Percentiles rank a stretch among this genome's conserved stretches.
Evolutionary conservation across 78 protist genomes (phyloP).

Genomic region (Dictyostelium brefeldianum): DNA sequence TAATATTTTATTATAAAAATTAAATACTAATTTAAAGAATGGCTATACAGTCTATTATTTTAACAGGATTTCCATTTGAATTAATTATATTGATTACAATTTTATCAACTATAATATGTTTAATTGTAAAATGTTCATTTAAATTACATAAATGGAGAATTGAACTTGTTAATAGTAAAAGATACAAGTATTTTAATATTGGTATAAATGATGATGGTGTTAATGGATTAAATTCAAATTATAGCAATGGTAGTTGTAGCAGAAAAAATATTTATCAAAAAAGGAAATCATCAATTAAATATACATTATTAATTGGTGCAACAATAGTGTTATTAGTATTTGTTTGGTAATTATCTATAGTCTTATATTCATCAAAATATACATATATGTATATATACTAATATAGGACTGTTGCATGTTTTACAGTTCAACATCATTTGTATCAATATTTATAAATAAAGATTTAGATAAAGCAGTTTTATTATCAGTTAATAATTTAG

Average conservation of each 20-base stretch:
- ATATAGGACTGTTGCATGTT: too few relatives aligned
- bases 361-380: too few relatives aligned
- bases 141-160: neutral
- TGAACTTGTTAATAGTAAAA: too few relatives aligned
- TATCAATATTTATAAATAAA: conserved; percentile 32
- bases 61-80: conserved; percentile 64
- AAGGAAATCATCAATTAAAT: neutral
- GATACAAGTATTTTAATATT: too few relatives aligned
- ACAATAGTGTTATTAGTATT: conserved; percentile 19
- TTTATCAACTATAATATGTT: neutral
- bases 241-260: too few relatives aligned
- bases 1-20: neutral
- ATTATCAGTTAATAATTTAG: conserved; percentile 32
- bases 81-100: neutral
- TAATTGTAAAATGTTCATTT: neutral
- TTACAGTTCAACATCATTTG: conserved; percentile 10
- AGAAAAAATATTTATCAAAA: neutral
- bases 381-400: neutral
- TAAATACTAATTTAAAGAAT: neutral
- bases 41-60: conserved; percentile 14
- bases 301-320: neutral
- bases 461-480: conserved; percentile 52
- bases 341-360: neutral
- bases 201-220: too few relatives aligned
- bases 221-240: too few relatives aligned